These are phyloP conservation scores for Thielaviopsis cerberus DNA, from an alignment of 2,329 filamentous ascomycete genomes.

Conservation along the genomic window DNA sequence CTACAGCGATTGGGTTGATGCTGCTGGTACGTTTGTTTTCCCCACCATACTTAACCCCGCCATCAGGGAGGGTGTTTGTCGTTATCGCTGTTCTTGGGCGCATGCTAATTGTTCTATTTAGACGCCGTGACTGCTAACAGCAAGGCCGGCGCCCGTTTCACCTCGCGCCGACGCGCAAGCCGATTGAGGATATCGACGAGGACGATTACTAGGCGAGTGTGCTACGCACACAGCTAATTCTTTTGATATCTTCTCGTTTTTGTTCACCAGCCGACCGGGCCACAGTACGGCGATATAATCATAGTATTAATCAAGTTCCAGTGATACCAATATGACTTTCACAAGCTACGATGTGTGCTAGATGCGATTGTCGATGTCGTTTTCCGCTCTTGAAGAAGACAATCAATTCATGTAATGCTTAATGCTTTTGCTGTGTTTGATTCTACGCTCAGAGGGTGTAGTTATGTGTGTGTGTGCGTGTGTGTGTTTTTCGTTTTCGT, in stretches of 20 bases:
- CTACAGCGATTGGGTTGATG: conserved; percentile 96
- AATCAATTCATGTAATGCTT: background rate
- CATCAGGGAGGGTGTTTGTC: background rate
- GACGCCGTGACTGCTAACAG: conserved; percentile 7
- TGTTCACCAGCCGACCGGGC: background rate
- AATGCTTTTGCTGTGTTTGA: background rate
- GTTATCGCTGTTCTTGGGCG: background rate
- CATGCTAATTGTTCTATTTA: background rate
- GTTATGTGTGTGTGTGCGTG: no score
- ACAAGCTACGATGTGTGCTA: background rate
- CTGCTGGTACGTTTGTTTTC: conserved; percentile 32
- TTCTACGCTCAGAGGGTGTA: conserved; percentile 20
- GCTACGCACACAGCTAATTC: background rate
- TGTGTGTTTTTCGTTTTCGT: no score
- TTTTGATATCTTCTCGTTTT: background rate
- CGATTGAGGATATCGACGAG: conserved; percentile 7
- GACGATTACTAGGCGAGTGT: conserved; percentile 7
- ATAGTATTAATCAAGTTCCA: conserved; percentile 1
- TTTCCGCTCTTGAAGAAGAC: no score
- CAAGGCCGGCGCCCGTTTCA: conserved; percentile 9
- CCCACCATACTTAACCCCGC: background rate
- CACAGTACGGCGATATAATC: conserved; percentile 4
- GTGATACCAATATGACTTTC: background rate
- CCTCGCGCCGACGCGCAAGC: conserved; percentile 8
- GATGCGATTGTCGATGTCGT: no score